Conservation (phyloP, 2,329 filamentous ascomycete species). For the Huntiella moniliformis region DNA sequence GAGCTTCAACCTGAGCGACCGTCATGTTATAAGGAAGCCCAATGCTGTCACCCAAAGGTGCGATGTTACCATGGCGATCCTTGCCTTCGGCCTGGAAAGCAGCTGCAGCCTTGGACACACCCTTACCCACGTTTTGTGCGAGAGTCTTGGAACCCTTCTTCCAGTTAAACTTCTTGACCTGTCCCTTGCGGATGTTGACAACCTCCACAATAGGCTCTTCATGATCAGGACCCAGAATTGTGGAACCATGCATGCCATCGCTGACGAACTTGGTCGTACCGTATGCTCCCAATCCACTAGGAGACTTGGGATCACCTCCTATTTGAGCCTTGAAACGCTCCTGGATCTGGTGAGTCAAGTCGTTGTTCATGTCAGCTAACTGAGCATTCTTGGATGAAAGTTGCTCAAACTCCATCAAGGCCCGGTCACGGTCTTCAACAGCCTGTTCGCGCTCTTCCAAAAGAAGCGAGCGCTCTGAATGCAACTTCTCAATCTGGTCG, state of each 20-base stretch:
- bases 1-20: slow-evolving; percentile 33
- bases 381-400: slow-evolving; percentile 88
- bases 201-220: slow-evolving; percentile 56
- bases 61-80: slow-evolving; percentile 28
- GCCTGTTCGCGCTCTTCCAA: slow-evolving; percentile 71
- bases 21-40: slow-evolving; percentile 56
- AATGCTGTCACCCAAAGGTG: slow-evolving; percentile 43
- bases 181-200: slow-evolving; percentile 84
- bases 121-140: slow-evolving; percentile 85
- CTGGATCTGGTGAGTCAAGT: slow-evolving; percentile 85
- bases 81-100: slow-evolving; percentile 41
- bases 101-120: slow-evolving; percentile 78
- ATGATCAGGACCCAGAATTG: slow-evolving; percentile 41
- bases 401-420: slow-evolving; percentile 87
- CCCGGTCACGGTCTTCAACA: slow-evolving; percentile 74
- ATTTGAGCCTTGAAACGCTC: slow-evolving; percentile 74
- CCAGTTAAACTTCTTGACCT: slow-evolving; percentile 96
- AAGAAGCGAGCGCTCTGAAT: slow-evolving; percentile 58
- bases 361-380: slow-evolving; percentile 85
- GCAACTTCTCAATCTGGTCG: slow-evolving; percentile 37
- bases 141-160: slow-evolving; percentile 91
- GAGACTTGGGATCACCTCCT: slow-evolving; percentile 24
- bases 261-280: slow-evolving; percentile 28
- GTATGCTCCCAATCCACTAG: slow-evolving; percentile 40
- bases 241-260: slow-evolving; percentile 26